These are phyloP conservation scores for Kwoniella sp. DNA, from an alignment of 768 basidiomycete genomes.

Conservation along the genomic window DNA sequence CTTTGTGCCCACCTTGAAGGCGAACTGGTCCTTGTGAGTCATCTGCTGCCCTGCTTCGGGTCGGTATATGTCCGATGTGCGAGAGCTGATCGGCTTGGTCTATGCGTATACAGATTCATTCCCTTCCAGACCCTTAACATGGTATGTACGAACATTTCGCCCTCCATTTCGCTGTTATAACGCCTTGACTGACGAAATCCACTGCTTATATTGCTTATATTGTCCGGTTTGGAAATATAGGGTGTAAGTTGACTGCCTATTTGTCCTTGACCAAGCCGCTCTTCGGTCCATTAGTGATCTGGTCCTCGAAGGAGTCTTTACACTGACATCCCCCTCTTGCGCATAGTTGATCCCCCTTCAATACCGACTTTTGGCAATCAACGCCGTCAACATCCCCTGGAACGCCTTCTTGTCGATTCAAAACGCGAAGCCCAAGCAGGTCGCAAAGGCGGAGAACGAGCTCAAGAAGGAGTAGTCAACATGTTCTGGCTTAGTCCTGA, in stretches of 20 bases:
- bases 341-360: slow-evolving; percentile 50
- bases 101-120: slow-evolving; percentile 38
- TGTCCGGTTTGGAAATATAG: neutral
- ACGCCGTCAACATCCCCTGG: slow-evolving; percentile 55
- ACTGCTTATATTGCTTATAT: neutral
- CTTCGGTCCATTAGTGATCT: neutral
- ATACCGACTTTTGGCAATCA: slow-evolving; percentile 47
- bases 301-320: no score
- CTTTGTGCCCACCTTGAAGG: slow-evolving; percentile 50
- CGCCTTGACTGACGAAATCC: no score
- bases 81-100: no score
- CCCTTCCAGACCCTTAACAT: slow-evolving; percentile 54
- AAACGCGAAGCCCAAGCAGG: slow-evolving; percentile 37
- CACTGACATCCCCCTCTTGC: neutral
- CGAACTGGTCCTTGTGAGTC: slow-evolving; percentile 52
- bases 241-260: no score
- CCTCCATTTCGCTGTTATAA: neutral
- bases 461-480: slow-evolving; percentile 16
- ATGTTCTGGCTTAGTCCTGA: no score
- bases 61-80: no score
- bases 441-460: slow-evolving; percentile 25
- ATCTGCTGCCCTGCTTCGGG: no score
- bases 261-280: no score
- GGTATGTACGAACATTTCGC: slow-evolving; percentile 15
- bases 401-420: slow-evolving; percentile 52